phyloP scores from a whole-genome alignment of 2,329 filamentous ascomycete species.

The Apiospora sp. region DNA sequence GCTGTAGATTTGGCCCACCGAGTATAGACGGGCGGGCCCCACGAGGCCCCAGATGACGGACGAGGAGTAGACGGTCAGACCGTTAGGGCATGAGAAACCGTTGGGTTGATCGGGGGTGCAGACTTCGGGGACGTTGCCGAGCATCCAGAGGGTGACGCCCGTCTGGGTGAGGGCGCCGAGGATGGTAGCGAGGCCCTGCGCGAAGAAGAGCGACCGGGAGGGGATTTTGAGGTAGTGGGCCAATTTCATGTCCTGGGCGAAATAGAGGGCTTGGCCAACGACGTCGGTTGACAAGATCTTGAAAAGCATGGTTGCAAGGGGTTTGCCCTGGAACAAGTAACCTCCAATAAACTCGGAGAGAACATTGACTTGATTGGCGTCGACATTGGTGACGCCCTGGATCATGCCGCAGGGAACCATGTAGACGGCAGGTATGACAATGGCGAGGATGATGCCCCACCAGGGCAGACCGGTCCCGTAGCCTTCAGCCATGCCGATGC shows the following conservation, averaged over 20 bases:
- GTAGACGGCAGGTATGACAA: slow-evolving; percentile 53
- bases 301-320: slow-evolving; percentile 44
- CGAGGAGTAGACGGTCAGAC: slow-evolving; percentile 44
- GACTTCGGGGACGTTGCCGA: slow-evolving; percentile 40
- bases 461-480: slow-evolving; percentile 54
- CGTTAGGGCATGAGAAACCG: slow-evolving; percentile 42
- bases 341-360: slow-evolving; percentile 44
- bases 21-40: slow-evolving; percentile 44
- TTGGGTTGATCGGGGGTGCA: slow-evolving; percentile 42
- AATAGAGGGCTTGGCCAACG: slow-evolving; percentile 36
- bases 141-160: slow-evolving; percentile 41
- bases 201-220: slow-evolving; percentile 42
- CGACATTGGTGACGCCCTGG: slow-evolving; percentile 56
- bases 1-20: slow-evolving; percentile 41
- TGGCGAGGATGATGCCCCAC: slow-evolving; percentile 54
- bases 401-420: slow-evolving; percentile 57
- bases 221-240: slow-evolving; percentile 55
- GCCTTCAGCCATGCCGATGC: slow-evolving; percentile 41
- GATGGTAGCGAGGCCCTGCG: slow-evolving; percentile 44
- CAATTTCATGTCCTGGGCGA: slow-evolving; percentile 50
- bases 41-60: slow-evolving; percentile 45
- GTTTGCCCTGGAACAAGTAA: slow-evolving; percentile 43
- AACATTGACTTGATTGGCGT: slow-evolving; percentile 49
- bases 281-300: slow-evolving; percentile 44
- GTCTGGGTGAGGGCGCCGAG: slow-evolving; percentile 54